Base-by-base conservation (phyloP, 1,284 basidiomycete species). In the Tilletia indica region DNA sequence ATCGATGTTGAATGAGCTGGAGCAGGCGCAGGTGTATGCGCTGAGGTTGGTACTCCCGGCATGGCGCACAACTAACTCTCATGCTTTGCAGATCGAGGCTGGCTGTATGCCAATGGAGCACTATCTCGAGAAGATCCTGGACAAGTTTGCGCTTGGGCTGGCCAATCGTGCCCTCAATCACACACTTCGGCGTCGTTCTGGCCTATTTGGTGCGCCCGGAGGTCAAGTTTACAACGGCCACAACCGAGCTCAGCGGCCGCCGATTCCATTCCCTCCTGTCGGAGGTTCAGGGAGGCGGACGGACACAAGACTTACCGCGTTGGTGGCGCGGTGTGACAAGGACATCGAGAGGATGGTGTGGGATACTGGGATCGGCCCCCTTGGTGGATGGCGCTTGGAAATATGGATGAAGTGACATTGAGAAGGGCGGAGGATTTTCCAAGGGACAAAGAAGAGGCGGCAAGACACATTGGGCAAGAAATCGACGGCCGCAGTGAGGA, bases 61-160 rank as follows among this genome's bases (percentile, higher is more conserved):
- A 5, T 54, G 49, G 49, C 14, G 49, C 19, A 54, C 49, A 4
- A 19, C 49, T 5, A 54, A 19, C 16, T 4, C 16, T 6, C 19
- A 5, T 5, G 6, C 49, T 4, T 54, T 54, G 49, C 49, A 25
- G 49, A 19, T 54, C 8, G 49, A 54, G 16, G 49, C 49, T 6
- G 49, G 49, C 6, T 54, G 49, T 19, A 54, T 54, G 49, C 49
- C 49, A 16, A 54, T 54, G 49, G 49, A 54, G 21, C 49, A 54
- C 5, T 54, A 54, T 25, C 16, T 54, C 8, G 49, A 54, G 8
- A 54, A 19, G 49, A 54, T 25, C 5, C 49, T 54, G 49, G 49
- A 54, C 21, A 6, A 19, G 49, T 54, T 6, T 19, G 49, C 49
- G 19, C 14, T 54, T 4, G 8, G 49, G 14, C 16, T 54, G 19